Evolutionary conservation across 495 filamentous ascomycete species (phyloP).

Genomic region (Acidiella bohemica): DNA sequence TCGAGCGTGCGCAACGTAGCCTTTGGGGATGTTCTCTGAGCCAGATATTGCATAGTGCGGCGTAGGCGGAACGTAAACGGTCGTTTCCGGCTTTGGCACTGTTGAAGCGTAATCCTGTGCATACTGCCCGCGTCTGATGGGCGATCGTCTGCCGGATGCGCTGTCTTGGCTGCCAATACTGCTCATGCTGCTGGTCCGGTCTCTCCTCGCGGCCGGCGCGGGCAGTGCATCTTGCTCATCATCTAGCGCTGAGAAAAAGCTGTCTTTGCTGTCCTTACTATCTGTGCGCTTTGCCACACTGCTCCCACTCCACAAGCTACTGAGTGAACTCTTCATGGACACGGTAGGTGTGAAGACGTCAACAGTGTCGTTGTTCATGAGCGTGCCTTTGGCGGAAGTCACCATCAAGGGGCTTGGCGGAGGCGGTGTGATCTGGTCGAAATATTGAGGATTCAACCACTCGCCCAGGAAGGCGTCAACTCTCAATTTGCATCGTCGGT

Average conservation of each 20-base stretch:
- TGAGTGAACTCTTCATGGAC: conserved; percentile 1
- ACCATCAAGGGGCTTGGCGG: conserved; percentile 78
- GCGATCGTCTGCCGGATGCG: neutral
- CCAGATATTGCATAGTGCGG: conserved; percentile 73
- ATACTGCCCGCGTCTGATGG: neutral
- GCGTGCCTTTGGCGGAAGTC: conserved; percentile 68
- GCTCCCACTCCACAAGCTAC: conserved; percentile 10
- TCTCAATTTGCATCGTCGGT: conserved; percentile 49
- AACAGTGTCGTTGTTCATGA: conserved; percentile 37
- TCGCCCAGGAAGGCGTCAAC: conserved; percentile 90
- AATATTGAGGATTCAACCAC: conserved; percentile 90
- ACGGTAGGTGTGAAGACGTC: conserved; percentile 15
- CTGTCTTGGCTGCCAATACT: conserved; percentile 10
- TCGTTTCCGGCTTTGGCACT: conserved; percentile 8
- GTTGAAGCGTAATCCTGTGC: conserved; percentile 3
- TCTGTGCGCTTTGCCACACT: neutral
- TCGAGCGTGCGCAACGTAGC: conserved; percentile 84
- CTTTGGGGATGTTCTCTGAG: conserved; percentile 66
- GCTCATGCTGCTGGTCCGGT: conserved; percentile 26
- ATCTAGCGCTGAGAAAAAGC: conserved; percentile 19
- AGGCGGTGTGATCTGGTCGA: conserved; percentile 78
- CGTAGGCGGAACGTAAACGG: conserved; percentile 54
- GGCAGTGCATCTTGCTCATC: conserved; percentile 24
- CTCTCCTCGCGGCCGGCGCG: conserved; percentile 18
- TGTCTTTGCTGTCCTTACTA: conserved; percentile 18